phyloP scores from a whole-genome alignment of 225 moss, liverwort and hornwort genomes.

The Straminergon stramineum region DNA sequence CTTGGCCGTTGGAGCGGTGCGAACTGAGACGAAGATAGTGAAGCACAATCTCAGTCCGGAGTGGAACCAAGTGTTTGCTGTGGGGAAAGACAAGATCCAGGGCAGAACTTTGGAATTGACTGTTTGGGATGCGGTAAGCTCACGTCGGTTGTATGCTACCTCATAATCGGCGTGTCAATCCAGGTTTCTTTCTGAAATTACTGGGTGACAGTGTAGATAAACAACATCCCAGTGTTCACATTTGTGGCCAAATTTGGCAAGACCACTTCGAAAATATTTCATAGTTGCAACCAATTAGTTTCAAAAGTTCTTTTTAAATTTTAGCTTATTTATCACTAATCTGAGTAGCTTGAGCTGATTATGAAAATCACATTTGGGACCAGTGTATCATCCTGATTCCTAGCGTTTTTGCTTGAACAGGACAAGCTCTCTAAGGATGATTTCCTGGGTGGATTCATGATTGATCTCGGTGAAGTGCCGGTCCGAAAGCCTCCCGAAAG shows the following conservation, averaged over 20 bases:
- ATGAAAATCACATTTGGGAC: neutral
- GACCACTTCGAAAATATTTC: neutral
- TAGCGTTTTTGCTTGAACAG: conserved; percentile 9
- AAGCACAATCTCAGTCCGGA: conserved; percentile 63
- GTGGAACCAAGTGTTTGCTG: conserved; percentile 86
- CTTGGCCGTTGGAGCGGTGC: conserved; percentile 58
- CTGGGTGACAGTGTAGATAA: neutral
- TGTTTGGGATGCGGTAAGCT: conserved; percentile 72
- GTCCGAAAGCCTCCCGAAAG: conserved; percentile 76
- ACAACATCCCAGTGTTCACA: neutral
- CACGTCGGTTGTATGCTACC: neutral
- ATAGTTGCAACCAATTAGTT: neutral
- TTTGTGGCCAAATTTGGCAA: neutral
- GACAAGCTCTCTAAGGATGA: conserved; percentile 72
- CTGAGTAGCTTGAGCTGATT: neutral
- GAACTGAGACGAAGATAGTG: conserved; percentile 60
- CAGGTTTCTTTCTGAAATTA: neutral
- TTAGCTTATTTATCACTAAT: neutral
- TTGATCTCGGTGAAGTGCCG: conserved; percentile 65
- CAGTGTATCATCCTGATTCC: neutral
- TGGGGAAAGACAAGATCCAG: conserved; percentile 77
- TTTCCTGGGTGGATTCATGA: conserved; percentile 74
- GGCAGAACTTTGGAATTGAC: conserved; percentile 62
- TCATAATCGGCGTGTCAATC: neutral
- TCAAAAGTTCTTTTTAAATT: neutral